phyloP scores from a whole-genome alignment of 2,329 filamentous ascomycete species.

The Pseudogymnoascus sp. region DNA sequence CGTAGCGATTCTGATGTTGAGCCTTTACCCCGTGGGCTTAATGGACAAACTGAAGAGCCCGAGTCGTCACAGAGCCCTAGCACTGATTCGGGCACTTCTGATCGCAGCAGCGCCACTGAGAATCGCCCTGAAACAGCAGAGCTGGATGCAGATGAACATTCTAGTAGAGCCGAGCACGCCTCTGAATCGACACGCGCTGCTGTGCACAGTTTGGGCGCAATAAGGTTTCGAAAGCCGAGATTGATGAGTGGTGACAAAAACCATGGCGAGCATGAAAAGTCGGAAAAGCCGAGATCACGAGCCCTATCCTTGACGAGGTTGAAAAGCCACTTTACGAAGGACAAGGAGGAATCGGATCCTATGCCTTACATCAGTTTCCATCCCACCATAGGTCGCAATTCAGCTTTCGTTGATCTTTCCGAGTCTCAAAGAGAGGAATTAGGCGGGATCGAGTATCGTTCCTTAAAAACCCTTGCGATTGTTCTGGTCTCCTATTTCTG shows the following conservation, averaged over 20 bases:
- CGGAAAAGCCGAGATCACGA: conserved; percentile 14
- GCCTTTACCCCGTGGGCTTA: not conserved
- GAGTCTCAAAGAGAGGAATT: conserved; percentile 91
- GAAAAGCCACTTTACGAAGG: conserved; percentile 27
- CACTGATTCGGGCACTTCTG: conserved; percentile 1
- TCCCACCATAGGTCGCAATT: conserved; percentile 87
- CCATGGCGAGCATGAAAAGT: conserved; percentile 29
- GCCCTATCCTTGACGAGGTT: conserved; percentile 50
- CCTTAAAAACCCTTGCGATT: conserved; percentile 74
- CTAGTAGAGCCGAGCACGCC: conserved; percentile 24
- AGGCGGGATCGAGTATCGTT: conserved; percentile 92
- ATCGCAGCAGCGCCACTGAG: not conserved
- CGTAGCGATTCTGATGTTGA: conserved; percentile 6
- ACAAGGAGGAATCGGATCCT: conserved; percentile 43
- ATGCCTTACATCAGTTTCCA: conserved; percentile 93
- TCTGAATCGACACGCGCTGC: conserved; percentile 21
- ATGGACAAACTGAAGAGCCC: not conserved
- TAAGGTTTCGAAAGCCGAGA: conserved; percentile 39
- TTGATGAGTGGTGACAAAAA: conserved; percentile 30
- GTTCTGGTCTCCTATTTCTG: conserved; percentile 76
- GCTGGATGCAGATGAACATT: conserved; percentile 16
- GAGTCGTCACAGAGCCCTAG: not conserved
- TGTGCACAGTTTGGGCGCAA: conserved; percentile 18
- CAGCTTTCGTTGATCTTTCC: conserved; percentile 78
- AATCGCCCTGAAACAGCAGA: not conserved